Conservation (phyloP, 108 stramenopile genomes). For the Pseudonitzschia delicatissima region DNA sequence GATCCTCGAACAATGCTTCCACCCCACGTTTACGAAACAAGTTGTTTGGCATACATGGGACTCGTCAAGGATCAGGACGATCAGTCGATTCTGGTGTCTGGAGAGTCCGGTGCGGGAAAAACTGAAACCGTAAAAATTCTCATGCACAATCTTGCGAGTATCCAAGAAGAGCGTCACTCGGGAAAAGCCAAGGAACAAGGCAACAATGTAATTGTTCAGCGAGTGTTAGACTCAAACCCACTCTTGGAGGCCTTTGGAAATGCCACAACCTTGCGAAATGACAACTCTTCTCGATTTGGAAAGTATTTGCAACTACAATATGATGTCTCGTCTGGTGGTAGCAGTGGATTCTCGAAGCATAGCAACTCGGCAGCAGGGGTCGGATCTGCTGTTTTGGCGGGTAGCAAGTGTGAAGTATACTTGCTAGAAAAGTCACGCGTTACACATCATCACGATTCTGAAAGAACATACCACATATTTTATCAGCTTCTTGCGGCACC, state of each 20-base stretch:
- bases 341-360: too few species aligned
- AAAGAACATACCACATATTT: constrained; percentile 98
- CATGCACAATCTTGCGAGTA: constrained; percentile 80
- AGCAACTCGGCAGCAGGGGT: not conserved
- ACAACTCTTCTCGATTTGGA: constrained; percentile 87
- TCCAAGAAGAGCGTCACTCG: constrained; percentile 41
- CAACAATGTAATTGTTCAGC: constrained; percentile 57
- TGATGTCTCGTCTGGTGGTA: constrained; percentile 46
- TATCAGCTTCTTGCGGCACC: constrained; percentile 95
- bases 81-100: constrained; percentile 85
- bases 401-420: constrained; percentile 83
- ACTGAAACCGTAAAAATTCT: constrained; percentile 93
- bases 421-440: constrained; percentile 97
- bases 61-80: constrained; percentile 52
- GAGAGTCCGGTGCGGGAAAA: constrained; percentile 92
- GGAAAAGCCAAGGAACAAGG: constrained; percentile 14
- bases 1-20: constrained; percentile 60
- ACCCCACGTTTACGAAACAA: constrained; percentile 85
- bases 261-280: constrained; percentile 87
- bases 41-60: constrained; percentile 75
- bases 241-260: constrained; percentile 92
- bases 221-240: constrained; percentile 90
- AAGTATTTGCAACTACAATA: constrained; percentile 89
- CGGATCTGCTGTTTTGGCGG: constrained; percentile 48
- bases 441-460: constrained; percentile 87